phyloP scores from a whole-genome alignment of 495 filamentous ascomycete genomes.

The Usnea hakonensis region DNA sequence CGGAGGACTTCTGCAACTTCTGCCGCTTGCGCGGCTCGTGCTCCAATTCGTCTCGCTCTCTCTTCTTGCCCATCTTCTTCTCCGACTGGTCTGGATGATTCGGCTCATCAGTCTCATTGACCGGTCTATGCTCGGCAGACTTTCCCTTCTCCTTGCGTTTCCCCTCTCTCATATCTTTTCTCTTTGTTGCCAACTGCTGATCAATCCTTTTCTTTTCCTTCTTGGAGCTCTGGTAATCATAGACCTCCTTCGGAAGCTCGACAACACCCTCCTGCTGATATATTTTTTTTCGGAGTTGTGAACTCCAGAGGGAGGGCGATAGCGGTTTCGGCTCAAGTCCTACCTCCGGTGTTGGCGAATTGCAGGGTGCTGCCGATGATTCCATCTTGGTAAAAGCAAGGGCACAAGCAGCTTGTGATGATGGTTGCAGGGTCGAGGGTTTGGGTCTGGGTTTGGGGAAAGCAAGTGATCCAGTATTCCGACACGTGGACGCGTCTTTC shows the following conservation, averaged over 20 bases:
- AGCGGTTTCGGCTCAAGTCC: too few relatives aligned
- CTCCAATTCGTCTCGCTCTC: background rate
- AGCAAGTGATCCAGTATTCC: background rate
- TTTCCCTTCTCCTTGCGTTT: background rate
- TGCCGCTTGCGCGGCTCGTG: background rate
- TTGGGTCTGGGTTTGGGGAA: background rate
- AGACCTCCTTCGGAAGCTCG: background rate
- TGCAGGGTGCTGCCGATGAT: too few relatives aligned
- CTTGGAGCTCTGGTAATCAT: background rate
- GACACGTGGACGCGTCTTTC: background rate
- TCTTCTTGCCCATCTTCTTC: background rate
- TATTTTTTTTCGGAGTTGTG: background rate
- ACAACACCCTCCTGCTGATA: background rate
- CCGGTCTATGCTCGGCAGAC: background rate
- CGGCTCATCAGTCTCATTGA: background rate
- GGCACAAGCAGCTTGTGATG: background rate
- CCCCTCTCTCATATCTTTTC: background rate
- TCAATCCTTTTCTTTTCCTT: too few relatives aligned
- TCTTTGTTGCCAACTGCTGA: background rate
- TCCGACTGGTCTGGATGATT: background rate
- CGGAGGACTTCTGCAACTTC: background rate
- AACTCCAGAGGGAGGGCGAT: background rate
- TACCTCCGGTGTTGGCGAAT: background rate
- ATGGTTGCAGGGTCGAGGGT: background rate
- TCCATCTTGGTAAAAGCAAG: background rate